Evolutionary conservation across 805 yeast species (phyloP).

Genomic region (Metschnikowia bowlesiae): DNA sequence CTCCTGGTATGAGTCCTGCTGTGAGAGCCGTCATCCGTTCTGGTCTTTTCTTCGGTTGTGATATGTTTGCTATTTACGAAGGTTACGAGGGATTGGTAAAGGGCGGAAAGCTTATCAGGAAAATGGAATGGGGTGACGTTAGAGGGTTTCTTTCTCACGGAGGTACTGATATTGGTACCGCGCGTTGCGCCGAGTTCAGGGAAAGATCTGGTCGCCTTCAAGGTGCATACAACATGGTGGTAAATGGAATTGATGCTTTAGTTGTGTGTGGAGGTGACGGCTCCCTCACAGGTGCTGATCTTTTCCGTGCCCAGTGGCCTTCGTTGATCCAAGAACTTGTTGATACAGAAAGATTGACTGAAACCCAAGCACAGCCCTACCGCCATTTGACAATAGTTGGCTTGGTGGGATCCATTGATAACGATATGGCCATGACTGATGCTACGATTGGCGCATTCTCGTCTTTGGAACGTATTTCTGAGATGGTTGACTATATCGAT

Average conservation of each 20-base stretch:
- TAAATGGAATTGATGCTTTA: slow-evolving; percentile 87
- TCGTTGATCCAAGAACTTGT: slow-evolving; percentile 70
- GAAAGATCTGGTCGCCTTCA: slow-evolving; percentile 79
- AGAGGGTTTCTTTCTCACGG: slow-evolving; percentile 91
- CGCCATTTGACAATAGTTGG: slow-evolving; percentile 83
- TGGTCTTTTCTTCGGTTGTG: slow-evolving; percentile 83
- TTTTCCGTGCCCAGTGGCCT: slow-evolving; percentile 95
- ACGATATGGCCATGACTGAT: slow-evolving; percentile 97
- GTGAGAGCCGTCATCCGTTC: slow-evolving; percentile 95
- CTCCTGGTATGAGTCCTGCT: slow-evolving; percentile 97
- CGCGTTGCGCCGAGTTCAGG: slow-evolving; percentile 80
- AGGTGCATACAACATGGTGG: slow-evolving; percentile 81
- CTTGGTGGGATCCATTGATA: slow-evolving; percentile 93
- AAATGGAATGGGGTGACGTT: slow-evolving; percentile 90
- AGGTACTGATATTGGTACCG: slow-evolving; percentile 96
- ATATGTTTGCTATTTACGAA: slow-evolving; percentile 85
- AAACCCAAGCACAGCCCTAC: slow-evolving; percentile 56
- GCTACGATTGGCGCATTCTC: slow-evolving; percentile 96
- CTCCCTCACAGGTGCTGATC: slow-evolving; percentile 94
- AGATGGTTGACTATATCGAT: slow-evolving; percentile 92
- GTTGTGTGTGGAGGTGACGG: slow-evolving; percentile 99
- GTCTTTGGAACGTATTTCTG: slow-evolving; percentile 87
- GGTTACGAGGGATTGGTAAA: slow-evolving; percentile 91
- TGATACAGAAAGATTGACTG: slow-evolving; percentile 50
- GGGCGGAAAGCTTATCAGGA: slow-evolving; percentile 74